Conservation (phyloP, 2,329 filamentous ascomycete species). For the Neofusicoccum ribis region DNA sequence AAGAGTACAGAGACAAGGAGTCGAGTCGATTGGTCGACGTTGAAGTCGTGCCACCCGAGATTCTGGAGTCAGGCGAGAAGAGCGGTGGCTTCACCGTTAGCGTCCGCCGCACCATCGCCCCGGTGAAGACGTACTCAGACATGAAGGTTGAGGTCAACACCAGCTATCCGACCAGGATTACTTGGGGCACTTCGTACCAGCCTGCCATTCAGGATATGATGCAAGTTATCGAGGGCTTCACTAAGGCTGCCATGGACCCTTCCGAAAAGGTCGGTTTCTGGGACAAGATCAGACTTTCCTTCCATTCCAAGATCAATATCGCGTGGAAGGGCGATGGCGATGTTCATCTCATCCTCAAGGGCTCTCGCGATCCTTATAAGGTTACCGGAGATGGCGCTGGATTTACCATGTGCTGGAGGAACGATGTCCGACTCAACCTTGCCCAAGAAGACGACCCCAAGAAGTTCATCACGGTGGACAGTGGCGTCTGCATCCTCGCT, state of each 20-base stretch:
- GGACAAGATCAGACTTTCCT: constrained; percentile 95
- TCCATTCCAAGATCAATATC: constrained; percentile 86
- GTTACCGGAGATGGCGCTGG: constrained; percentile 91
- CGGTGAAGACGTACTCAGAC: constrained; percentile 95
- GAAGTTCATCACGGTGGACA: constrained; percentile 93
- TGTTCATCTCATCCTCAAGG: constrained; percentile 90
- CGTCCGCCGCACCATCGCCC: constrained; percentile 85
- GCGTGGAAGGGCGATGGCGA: constrained; percentile 96
- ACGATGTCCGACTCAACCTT: constrained; percentile 85
- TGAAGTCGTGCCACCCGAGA: constrained; percentile 75
- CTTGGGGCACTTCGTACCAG: constrained; percentile 97
- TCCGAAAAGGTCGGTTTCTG: constrained; percentile 96
- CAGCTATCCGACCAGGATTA: constrained; percentile 85
- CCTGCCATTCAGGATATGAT: constrained; percentile 99
- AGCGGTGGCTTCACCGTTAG: constrained; percentile 76
- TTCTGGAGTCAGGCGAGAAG: constrained; percentile 55
- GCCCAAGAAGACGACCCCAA: constrained; percentile 83
- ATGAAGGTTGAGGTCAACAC: constrained; percentile 93
- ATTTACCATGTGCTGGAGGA: constrained; percentile 98
- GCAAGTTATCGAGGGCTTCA: constrained; percentile 98
- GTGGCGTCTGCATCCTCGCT: constrained; percentile 90
- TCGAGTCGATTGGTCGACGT: constrained; percentile 80
- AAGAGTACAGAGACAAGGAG: constrained; percentile 81
- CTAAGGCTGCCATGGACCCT: constrained; percentile 89
- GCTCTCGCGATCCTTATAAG: constrained; percentile 85